phyloP scores from a whole-genome alignment of 495 filamentous ascomycete genomes.

The Chaetomidium leptoderma region DNA sequence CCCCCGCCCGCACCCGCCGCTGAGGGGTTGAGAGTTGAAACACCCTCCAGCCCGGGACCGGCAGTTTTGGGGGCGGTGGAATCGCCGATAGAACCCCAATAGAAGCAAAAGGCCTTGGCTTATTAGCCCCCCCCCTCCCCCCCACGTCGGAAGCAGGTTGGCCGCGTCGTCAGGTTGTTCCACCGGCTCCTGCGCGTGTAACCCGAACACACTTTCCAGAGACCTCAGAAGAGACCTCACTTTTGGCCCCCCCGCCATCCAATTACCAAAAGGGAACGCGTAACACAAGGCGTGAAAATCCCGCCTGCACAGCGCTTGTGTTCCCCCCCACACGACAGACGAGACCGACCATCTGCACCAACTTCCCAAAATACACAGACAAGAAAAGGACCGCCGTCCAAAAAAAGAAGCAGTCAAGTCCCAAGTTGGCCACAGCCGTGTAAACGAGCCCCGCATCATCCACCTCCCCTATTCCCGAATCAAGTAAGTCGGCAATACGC shows the following conservation, averaged over 20 bases:
- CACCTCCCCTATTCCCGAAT: too few species aligned
- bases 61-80: background rate
- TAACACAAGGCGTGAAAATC: background rate
- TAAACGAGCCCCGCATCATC: background rate
- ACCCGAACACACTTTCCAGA: too few species aligned
- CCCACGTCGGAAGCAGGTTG: too few species aligned
- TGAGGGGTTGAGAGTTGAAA: too few species aligned
- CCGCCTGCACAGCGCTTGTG: conserved; percentile 5
- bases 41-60: background rate
- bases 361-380: background rate
- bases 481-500: too few species aligned
- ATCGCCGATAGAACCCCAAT: background rate
- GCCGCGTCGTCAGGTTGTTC: too few species aligned
- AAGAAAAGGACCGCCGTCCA: background rate
- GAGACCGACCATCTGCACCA: background rate
- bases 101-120: background rate
- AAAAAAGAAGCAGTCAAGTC: too few species aligned
- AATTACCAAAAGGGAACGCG: background rate
- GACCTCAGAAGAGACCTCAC: too few species aligned
- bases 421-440: too few species aligned
- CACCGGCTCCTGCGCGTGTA: too few species aligned
- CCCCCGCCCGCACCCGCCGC: too few species aligned
- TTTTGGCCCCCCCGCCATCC: too few species aligned
- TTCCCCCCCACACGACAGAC: background rate
- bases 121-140: background rate